Evolutionary conservation across 768 basidiomycete genomes (phyloP).

Genomic region (Lactarius deliciosus): DNA sequence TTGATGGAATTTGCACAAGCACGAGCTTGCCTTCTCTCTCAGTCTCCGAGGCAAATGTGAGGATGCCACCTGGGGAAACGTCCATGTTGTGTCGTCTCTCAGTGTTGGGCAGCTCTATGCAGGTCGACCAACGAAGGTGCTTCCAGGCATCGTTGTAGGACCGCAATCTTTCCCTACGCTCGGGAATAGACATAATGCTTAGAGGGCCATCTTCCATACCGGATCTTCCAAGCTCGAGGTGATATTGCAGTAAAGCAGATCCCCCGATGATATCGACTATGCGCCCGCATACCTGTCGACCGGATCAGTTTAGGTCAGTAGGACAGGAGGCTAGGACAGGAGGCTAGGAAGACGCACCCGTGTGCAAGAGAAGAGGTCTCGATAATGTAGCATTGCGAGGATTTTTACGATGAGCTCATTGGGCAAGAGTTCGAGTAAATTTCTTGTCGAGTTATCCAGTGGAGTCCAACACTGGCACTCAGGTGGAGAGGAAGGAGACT

Average conservation of each 20-base stretch:
- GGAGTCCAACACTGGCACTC: too few species aligned
- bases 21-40: not conserved
- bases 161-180: slow-evolving; percentile 11
- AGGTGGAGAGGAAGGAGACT: too few species aligned
- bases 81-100: not conserved
- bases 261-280: not conserved
- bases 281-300: slow-evolving; percentile 5
- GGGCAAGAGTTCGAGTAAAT: not conserved
- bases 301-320: not conserved
- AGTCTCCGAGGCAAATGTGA: not conserved
- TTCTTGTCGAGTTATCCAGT: not conserved
- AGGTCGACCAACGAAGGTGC: slow-evolving; percentile 8
- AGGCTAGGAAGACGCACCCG: not conserved
- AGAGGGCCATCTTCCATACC: slow-evolving; percentile 12
- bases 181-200: not conserved
- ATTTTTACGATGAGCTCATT: slow-evolving; percentile 6
- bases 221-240: slow-evolving; percentile 11
- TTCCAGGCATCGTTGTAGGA: slow-evolving; percentile 5
- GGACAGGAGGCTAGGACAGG: not conserved
- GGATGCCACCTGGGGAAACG: slow-evolving; percentile 11
- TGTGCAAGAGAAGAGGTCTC: slow-evolving; percentile 10
- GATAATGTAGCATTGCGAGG: slow-evolving; percentile 5
- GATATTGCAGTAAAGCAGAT: slow-evolving; percentile 16
- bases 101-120: not conserved
- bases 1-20: slow-evolving; percentile 9